Evolutionary conservation across 768 basidiomycete genomes (phyloP).

Genomic region (Russula vinacea): DNA sequence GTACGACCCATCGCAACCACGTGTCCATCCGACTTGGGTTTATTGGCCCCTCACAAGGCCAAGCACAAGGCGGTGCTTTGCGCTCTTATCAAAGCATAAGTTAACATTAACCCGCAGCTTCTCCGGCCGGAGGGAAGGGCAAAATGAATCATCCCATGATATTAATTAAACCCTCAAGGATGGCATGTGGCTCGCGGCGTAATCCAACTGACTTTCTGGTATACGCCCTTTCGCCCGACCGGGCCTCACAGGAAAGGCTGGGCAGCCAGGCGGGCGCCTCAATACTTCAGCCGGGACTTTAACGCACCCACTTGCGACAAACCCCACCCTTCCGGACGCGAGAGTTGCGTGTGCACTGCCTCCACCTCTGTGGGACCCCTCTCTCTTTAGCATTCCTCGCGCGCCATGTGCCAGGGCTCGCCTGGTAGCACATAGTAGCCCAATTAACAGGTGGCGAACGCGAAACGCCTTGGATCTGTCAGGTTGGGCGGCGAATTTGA

Average conservation of each 20-base stretch:
- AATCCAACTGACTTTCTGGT: background rate
- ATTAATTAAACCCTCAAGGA: conserved; percentile 20
- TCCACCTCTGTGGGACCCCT: background rate
- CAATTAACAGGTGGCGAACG: too few relatives aligned
- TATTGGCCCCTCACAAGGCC: background rate
- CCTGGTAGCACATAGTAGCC: background rate
- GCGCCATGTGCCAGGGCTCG: background rate
- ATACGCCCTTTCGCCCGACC: background rate
- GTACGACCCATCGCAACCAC: background rate
- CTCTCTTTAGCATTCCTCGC: background rate
- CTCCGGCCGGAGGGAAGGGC: background rate
- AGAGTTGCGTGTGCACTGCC: background rate
- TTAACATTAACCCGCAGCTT: background rate
- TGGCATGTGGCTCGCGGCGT: background rate
- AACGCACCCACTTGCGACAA: background rate
- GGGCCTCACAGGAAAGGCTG: background rate
- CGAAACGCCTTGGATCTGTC: background rate
- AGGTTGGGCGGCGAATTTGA: background rate
- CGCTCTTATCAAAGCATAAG: conserved; percentile 1
- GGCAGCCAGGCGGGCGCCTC: background rate
- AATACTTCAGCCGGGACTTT: background rate
- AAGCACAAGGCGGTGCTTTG: too few relatives aligned
- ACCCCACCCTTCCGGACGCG: background rate
- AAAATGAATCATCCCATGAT: background rate
- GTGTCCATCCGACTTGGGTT: conserved; percentile 1